Conservation (phyloP, 75 land plant species). For the Pinus albicaulis region DNA sequence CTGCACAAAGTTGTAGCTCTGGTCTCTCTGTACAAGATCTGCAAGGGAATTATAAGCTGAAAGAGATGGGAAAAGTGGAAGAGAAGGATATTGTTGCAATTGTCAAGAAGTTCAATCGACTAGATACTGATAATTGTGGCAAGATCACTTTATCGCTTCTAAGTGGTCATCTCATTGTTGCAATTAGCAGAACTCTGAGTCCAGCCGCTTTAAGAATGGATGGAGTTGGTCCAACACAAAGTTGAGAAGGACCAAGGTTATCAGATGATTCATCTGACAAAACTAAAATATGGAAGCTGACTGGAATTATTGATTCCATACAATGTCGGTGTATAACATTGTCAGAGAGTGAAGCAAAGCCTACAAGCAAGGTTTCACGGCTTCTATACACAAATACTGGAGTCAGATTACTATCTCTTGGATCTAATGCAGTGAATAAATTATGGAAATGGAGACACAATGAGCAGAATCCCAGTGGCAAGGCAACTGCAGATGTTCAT, state of each 20-base stretch:
- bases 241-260: too few species aligned
- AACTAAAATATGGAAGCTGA: too few species aligned
- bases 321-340: conserved; percentile 52
- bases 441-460: too few species aligned
- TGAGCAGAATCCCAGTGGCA: too few species aligned
- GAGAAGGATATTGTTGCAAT: conserved; percentile 52
- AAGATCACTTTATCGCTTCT: conserved; percentile 58
- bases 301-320: conserved; percentile 52
- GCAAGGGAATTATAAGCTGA: conserved; percentile 70
- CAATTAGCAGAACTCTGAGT: conserved; percentile 21
- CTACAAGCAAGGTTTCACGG: too few species aligned
- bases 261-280: too few species aligned
- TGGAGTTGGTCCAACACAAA: conserved; percentile 69
- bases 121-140: conserved; percentile 56
- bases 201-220: conserved; percentile 50
- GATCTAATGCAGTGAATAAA: too few species aligned
- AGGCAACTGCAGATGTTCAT: conserved; percentile 32
- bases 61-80: conserved; percentile 61
- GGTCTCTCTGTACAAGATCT: too few species aligned
- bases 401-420: conserved; percentile 48
- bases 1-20: too few species aligned
- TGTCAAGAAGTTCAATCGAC: conserved; percentile 49
- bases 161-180: conserved; percentile 25
- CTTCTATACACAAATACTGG: conserved; percentile 75
- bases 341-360: conserved; percentile 46